Evolutionary conservation across 2,329 filamentous ascomycete species (phyloP), one percentile per base, ranked within the genome.

Genomic region (Talaromyces sp.): DNA sequence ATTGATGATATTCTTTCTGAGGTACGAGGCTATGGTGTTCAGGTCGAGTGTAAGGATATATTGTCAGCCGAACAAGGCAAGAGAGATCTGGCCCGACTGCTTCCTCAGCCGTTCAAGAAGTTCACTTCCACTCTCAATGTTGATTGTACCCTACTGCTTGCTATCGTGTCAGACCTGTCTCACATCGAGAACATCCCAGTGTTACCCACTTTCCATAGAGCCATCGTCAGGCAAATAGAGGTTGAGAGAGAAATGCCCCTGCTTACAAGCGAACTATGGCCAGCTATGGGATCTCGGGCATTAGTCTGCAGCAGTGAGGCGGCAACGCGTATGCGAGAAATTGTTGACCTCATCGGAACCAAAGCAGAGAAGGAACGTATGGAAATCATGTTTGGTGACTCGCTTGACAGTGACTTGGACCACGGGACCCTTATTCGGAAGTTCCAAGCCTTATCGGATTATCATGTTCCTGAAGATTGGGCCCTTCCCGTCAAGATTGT

Each of bases 151-250:
- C 82, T 90, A 42, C 78, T 92, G 5, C 80, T 92, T 4, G 88
- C 87, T 4, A 75, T 91, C 2, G 82, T 87, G 1, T 90, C 88
- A 0, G 89, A 92, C 62, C 84, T 91, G 22, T 88, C 86, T 2
- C 87, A 91, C 65, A 72, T 73, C 30, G 65, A 70, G 50, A 61
- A 64, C 33, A 72, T 73, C 47, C 63, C 70, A 2, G 75, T 79
- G 41, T 74, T 80, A 30, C 76, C 79, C n/a, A 78, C 75, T 68
- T 79, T 82, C 61, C 85, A 87, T 59, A 76, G 72, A 19, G 82
- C 84, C 39, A 84, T 90, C 45, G 74, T 81, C 46, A 78, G 81
- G 13, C 86, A 90, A 64, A 83, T 90, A 53, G 79, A 84, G 52
- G 76, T 85, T 29, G 89, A 91, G 68, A 75, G 77, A 30, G 74